A percentile compares a stretch with the other conserved stretches of the same genome.
Conservation (phyloP, 768 basidiomycete species). For the Candolleomyces aberdarensis region DNA sequence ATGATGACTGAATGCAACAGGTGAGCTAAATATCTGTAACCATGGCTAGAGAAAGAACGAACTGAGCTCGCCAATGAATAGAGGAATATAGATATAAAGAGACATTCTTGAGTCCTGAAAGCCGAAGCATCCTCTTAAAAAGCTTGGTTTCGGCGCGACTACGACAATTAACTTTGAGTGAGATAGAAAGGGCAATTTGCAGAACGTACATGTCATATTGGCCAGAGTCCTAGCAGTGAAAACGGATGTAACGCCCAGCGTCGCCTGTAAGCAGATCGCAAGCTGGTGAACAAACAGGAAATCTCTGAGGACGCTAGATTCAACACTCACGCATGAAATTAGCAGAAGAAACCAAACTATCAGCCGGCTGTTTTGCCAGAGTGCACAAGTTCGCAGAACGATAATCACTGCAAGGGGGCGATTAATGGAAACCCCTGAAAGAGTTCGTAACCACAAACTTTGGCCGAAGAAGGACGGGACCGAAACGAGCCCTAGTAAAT, state of each 20-base stretch:
- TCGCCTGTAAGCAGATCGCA: not conserved
- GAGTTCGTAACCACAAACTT: not conserved
- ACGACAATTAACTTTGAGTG: not conserved
- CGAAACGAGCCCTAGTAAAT: conserved; percentile 2
- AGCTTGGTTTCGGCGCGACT: conserved; percentile 8
- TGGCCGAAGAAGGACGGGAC: conserved; percentile 5
- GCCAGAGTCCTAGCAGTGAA: not conserved
- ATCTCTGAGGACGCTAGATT: not conserved
- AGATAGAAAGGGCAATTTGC: not conserved
- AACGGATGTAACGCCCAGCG: not conserved
- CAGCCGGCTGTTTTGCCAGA: conserved; percentile 3
- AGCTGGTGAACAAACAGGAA: not conserved
- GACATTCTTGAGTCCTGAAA: not conserved
- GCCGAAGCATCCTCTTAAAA: conserved; percentile 2
- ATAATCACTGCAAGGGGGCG: conserved; percentile 4
- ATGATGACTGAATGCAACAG: conserved; percentile 4
- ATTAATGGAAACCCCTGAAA: not conserved
- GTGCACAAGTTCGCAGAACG: conserved; percentile 5
- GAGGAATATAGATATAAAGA: conserved; percentile 4
- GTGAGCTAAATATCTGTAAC: not conserved
- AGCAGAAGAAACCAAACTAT: not conserved
- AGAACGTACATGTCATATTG: not conserved
- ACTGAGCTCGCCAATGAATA: conserved; percentile 6
- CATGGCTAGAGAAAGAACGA: not conserved
- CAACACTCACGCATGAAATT: not conserved